phyloP scores from a whole-genome alignment of 2,329 filamentous ascomycete genomes.

The Trichoderma sp. region DNA sequence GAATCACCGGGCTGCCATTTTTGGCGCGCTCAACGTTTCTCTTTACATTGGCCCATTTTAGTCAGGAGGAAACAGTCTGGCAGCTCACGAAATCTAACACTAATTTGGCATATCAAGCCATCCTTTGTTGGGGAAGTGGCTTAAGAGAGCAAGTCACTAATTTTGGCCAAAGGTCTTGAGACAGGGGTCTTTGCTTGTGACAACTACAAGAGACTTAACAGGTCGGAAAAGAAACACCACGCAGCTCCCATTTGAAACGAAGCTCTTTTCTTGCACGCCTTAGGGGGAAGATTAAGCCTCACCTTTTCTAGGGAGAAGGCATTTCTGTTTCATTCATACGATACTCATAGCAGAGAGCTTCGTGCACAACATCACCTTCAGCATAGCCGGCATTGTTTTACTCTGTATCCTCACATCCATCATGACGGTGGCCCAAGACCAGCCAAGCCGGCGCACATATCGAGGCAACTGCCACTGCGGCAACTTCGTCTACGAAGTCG shows the following conservation, averaged over 20 bases:
- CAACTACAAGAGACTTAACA: background rate
- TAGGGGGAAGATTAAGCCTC: background rate
- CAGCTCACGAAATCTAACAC: background rate
- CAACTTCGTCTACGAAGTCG: constrained; percentile 50
- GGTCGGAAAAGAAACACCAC: background rate
- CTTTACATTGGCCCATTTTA: background rate
- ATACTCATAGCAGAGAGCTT: background rate
- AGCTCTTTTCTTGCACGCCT: background rate
- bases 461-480: constrained; percentile 60
- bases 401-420: background rate
- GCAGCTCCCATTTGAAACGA: background rate
- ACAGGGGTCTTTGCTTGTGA: background rate
- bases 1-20: background rate
- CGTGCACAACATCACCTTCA: background rate
- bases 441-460: constrained; percentile 39
- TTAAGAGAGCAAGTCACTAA: background rate
- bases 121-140: background rate
- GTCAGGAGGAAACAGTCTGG: background rate
- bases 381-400: background rate
- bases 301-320: background rate
- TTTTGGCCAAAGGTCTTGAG: background rate
- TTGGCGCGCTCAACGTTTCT: background rate
- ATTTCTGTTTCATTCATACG: background rate
- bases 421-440: background rate
- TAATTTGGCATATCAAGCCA: background rate